Base-by-base conservation (phyloP, 805 yeast genomes). In the Pichia cabralensis region DNA sequence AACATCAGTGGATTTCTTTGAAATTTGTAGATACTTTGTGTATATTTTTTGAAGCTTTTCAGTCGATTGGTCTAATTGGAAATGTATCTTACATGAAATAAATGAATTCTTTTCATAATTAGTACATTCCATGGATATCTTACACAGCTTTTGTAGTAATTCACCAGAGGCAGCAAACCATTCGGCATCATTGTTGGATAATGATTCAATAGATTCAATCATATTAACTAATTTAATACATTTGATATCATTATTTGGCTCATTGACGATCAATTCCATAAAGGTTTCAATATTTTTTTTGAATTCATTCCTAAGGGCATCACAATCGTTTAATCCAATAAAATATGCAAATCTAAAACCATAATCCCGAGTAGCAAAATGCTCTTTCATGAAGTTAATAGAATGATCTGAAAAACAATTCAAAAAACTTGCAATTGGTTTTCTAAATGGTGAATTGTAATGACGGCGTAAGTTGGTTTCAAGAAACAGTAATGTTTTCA, bases 381-480 rank as follows among this genome's bases (percentile, higher is more conserved):
- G 76, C 20, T 71, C 71, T 22, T 71, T 61, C 58, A 83, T 88
- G 50, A 76, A 82, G 20, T 74, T 74, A 33, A 75, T 64, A 4
- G 94, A 70, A 44, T 88, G 81, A 17, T 68, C 71, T 2, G 94
- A 76, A 53, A 86, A 89, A 40, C 95, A 65, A 55, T 86, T 75
- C 57, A 92, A 61, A 50, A 81, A 92, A 52, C 80, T 80, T 7
- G 94, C 88, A 30, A 89, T 72, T 3, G 98, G 96, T n/a, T 64
- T 69, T 44, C 98, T 68, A 65, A 92, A 88, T 4, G 97, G 96
- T 1, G 96, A 84, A 27, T 67, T 67, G 38, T 84, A 82, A 42
- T 82, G 84, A 16, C 96, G 76, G 37, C 95, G 80, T 47, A 92
- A 62, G 40, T 79, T 80, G 3, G 80, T 75, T 56, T 92, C 98